Evolutionary conservation across 148 eudicot species (phyloP).

Genomic region (Rhododendron griersonianum): DNA sequence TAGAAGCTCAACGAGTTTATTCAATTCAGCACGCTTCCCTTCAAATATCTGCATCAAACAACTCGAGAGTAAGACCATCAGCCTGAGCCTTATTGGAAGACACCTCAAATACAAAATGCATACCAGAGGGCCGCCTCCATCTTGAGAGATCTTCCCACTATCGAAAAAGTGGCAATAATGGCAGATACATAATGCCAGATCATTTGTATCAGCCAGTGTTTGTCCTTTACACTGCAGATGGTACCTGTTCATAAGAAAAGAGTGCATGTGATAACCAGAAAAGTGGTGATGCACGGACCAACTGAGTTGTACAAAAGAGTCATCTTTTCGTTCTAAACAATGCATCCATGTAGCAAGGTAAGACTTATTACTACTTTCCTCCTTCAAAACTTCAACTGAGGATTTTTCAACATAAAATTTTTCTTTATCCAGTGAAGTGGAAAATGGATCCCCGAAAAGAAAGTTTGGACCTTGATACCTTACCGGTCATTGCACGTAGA

Average conservation of each 20-base stretch:
- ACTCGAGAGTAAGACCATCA: constrained; percentile 10
- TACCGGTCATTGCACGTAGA: constrained; percentile 84
- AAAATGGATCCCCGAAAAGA: not conserved
- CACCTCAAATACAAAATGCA: constrained; percentile 21
- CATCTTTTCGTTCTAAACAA: constrained; percentile 1
- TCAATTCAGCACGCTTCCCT: constrained; percentile 54
- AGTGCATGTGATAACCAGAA: constrained; percentile 10
- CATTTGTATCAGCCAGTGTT: constrained; percentile 24
- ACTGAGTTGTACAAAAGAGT: not conserved
- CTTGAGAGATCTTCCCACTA: constrained; percentile 58
- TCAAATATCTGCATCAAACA: constrained; percentile 44
- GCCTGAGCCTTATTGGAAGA: not conserved
- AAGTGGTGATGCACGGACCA: not conserved
- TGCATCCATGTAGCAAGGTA: not conserved
- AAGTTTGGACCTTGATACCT: constrained; percentile 26
- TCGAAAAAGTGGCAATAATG: constrained; percentile 61
- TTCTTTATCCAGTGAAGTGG: not conserved
- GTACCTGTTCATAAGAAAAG: constrained; percentile 45
- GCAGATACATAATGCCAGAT: constrained; percentile 36
- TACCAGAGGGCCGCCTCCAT: constrained; percentile 59
- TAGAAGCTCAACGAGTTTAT: constrained; percentile 47
- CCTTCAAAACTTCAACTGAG: not conserved
- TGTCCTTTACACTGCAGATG: constrained; percentile 61
- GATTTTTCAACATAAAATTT: not conserved
- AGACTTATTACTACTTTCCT: not conserved